Percentiles rank a stretch among this genome's conserved stretches.
These are phyloP conservation scores for Colletotrichum chrysophilum DNA, from an alignment of 2,329 filamentous ascomycete species.

Conservation along the genomic window DNA sequence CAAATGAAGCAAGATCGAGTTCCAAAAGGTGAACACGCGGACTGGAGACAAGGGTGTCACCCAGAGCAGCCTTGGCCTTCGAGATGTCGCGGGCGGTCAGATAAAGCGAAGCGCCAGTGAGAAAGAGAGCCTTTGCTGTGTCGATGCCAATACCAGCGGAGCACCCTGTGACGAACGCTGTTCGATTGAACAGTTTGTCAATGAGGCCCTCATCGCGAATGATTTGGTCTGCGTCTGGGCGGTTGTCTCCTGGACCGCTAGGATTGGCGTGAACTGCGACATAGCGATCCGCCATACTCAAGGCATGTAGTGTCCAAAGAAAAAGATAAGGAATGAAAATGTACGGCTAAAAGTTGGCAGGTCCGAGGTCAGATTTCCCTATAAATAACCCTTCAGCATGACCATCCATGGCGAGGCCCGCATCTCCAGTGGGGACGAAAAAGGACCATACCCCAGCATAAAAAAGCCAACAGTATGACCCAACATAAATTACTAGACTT, in stretches of 20 bases:
- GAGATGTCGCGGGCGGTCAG: conserved; percentile 37
- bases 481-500: neutral
- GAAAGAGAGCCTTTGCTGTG: conserved; percentile 30
- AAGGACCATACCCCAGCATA: neutral
- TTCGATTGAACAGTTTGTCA: neutral
- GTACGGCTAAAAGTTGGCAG: neutral
- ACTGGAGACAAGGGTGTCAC: conserved; percentile 11
- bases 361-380: neutral
- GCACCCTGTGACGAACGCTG: conserved; percentile 35
- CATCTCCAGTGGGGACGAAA: neutral
- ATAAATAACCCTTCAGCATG: neutral
- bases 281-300: neutral
- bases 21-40: neutral
- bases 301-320: neutral
- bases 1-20: conserved; percentile 4
- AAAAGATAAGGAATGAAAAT: neutral
- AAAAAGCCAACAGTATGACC: neutral
- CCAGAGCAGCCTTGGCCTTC: conserved; percentile 33
- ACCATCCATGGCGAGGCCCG: neutral
- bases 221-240: conserved; percentile 19
- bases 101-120: conserved; percentile 7
- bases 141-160: conserved; percentile 46
- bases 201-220: conserved; percentile 5
- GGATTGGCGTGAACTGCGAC: neutral
- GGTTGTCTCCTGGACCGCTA: conserved; percentile 13